Percentiles rank a stretch among this genome's conserved stretches.
These are phyloP conservation scores for Corymbia calophylla DNA, from an alignment of 441 rosid genomes.

Conservation along the genomic window DNA sequence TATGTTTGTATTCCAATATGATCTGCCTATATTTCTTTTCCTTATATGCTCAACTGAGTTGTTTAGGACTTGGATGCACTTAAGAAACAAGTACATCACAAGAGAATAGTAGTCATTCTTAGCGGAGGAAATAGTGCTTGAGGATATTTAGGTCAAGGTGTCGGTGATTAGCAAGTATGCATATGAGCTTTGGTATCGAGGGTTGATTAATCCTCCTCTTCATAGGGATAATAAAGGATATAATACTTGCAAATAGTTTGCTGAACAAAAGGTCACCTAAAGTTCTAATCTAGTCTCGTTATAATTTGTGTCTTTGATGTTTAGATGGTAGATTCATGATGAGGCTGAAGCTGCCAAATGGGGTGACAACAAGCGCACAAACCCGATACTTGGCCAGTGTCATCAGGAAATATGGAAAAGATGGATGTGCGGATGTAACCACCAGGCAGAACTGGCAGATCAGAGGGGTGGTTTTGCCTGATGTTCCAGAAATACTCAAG, in stretches of 20 bases:
- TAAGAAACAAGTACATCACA: neutral
- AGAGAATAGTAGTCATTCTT: neutral
- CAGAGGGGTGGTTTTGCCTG: conserved; percentile 76
- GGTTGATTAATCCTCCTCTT: neutral
- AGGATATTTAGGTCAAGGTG: neutral
- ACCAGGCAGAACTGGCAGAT: conserved; percentile 98
- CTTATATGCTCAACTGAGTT: neutral
- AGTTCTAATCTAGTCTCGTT: neutral
- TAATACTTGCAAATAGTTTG: neutral
- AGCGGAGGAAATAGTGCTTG: neutral
- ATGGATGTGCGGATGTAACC: conserved; percentile 94
- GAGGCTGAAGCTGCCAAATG: conserved; percentile 94
- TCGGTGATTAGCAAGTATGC: neutral
- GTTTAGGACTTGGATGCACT: neutral
- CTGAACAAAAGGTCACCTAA: neutral
- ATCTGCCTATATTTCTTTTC: neutral
- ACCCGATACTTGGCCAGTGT: conserved; percentile 85
- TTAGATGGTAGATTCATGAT: conserved; percentile 96
- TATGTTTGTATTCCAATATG: neutral
- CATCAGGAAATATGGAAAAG: conserved; percentile 75
- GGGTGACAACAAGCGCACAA: conserved; percentile 90
- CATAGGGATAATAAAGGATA: neutral
- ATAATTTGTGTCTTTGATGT: neutral
- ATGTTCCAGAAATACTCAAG: conserved; percentile 77
- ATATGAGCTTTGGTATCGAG: neutral